phyloP scores from a whole-genome alignment of 345 rosid species.

The Salix viminalis region DNA sequence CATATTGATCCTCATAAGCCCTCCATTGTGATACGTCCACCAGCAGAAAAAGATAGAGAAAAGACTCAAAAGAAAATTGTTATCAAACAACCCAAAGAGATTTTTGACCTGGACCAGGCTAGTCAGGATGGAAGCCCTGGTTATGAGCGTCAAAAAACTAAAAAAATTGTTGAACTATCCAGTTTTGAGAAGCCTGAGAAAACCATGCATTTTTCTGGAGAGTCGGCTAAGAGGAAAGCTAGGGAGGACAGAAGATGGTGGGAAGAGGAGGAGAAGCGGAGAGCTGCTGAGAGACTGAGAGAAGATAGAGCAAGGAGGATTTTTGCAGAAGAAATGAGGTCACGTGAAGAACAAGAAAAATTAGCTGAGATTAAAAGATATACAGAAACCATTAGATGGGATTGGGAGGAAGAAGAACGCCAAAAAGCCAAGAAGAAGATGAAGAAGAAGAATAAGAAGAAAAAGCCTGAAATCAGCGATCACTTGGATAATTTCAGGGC shows the following conservation, averaged over 20 bases:
- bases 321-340: constrained; percentile 40
- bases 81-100: constrained; percentile 70
- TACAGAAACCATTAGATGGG: constrained; percentile 66
- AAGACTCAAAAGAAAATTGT: constrained; percentile 69
- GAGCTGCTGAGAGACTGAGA: constrained; percentile 45
- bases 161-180: constrained; percentile 73
- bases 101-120: constrained; percentile 58
- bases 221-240: constrained; percentile 48
- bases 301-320: constrained; percentile 47
- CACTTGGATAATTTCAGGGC: constrained; percentile 48
- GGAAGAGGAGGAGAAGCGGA: constrained; percentile 76
- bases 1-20: constrained; percentile 64
- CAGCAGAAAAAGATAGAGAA: constrained; percentile 58
- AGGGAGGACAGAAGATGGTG: constrained; percentile 65
- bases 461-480: constrained; percentile 47
- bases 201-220: constrained; percentile 34
- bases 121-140: constrained; percentile 69
- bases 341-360: constrained; percentile 58
- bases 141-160: constrained; percentile 64
- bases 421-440: constrained; percentile 75
- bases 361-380: constrained; percentile 64
- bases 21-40: constrained; percentile 78
- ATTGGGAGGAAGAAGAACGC: constrained; percentile 78
- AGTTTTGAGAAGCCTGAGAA: constrained; percentile 50
- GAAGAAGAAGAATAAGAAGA: constrained; percentile 73